Evolutionary conservation across 1,139 yeast genomes (phyloP).

Genomic region (Torulaspora globosa): DNA sequence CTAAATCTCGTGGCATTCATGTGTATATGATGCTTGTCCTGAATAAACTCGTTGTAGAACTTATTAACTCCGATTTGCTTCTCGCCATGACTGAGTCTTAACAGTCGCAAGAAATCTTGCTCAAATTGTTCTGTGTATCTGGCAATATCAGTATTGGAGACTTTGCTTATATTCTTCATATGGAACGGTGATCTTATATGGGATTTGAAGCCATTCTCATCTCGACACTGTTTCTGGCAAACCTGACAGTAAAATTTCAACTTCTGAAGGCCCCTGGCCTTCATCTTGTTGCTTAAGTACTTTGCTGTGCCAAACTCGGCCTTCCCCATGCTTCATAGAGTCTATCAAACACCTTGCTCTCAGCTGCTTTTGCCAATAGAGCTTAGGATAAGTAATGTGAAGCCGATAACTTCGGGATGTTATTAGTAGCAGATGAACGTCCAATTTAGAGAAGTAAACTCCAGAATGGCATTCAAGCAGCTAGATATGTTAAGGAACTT

Average conservation of each 20-base stretch:
- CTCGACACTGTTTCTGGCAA: conserved; percentile 90
- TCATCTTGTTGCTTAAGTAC: conserved; percentile 69
- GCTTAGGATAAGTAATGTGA: not conserved
- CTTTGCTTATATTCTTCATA: conserved; percentile 50
- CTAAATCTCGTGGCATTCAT: conserved; percentile 86
- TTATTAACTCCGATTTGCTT: conserved; percentile 74
- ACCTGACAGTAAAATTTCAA: conserved; percentile 86
- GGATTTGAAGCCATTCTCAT: conserved; percentile 89
- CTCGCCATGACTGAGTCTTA: conserved; percentile 73
- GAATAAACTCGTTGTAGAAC: conserved; percentile 84
- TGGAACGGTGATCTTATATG: conserved; percentile 81
- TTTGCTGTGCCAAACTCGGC: conserved; percentile 85
- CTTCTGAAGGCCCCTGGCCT: conserved; percentile 80
- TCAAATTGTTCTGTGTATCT: conserved; percentile 60
- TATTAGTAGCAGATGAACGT: not conserved
- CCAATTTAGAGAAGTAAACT: not conserved
- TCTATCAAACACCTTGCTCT: conserved; percentile 18
- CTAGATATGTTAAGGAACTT: not conserved
- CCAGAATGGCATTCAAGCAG: not conserved
- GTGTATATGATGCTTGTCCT: conserved; percentile 78
- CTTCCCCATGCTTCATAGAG: conserved; percentile 42
- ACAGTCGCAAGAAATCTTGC: conserved; percentile 57
- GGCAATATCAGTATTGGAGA: conserved; percentile 47
- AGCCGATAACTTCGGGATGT: not conserved
- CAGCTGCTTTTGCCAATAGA: not conserved